These are phyloP conservation scores for Geotrichum cucujoidarum DNA, from an alignment of 1,139 yeast species.

Conservation along the genomic window DNA sequence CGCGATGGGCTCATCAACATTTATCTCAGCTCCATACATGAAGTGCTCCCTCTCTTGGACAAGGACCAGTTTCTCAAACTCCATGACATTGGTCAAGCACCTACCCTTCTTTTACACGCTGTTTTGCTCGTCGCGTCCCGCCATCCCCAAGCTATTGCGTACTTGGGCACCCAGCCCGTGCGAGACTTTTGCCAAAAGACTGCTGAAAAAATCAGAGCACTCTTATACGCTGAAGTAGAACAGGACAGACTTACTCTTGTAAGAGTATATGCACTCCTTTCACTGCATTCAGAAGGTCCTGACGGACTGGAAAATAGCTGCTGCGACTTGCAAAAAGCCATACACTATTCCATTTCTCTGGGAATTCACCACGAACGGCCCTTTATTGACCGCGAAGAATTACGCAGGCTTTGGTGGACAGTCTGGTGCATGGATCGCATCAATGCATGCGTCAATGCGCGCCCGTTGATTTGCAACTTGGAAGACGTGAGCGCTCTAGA, in stretches of 20 bases:
- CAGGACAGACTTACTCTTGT: slow-evolving; percentile 41
- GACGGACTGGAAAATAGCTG: slow-evolving; percentile 42
- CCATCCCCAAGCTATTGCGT: slow-evolving; percentile 37
- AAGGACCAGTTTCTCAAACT: slow-evolving; percentile 37
- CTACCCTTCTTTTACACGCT: slow-evolving; percentile 40
- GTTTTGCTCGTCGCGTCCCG: slow-evolving; percentile 41
- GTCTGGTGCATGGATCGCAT: slow-evolving; percentile 42
- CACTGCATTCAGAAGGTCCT: slow-evolving; percentile 36
- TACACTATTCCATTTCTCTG: slow-evolving; percentile 39
- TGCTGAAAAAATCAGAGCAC: slow-evolving; percentile 39
- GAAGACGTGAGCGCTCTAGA: slow-evolving; percentile 39
- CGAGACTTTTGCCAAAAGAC: slow-evolving; percentile 36
- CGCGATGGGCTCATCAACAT: slow-evolving; percentile 37
- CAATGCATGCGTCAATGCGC: slow-evolving; percentile 40
- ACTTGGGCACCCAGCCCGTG: slow-evolving; percentile 33
- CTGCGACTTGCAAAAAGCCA: slow-evolving; percentile 38
- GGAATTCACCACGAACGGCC: slow-evolving; percentile 40
- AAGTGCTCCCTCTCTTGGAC: slow-evolving; percentile 40
- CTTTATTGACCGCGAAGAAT: slow-evolving; percentile 33
- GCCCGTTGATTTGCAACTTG: slow-evolving; percentile 38
- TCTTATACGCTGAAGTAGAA: slow-evolving; percentile 43
- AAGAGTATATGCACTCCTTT: slow-evolving; percentile 36
- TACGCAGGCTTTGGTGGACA: slow-evolving; percentile 41
- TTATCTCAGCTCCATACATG: slow-evolving; percentile 39
- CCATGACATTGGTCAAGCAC: slow-evolving; percentile 38